Evolutionary conservation across 768 basidiomycete species (phyloP).

Genomic region (Tulasnella sp.): DNA sequence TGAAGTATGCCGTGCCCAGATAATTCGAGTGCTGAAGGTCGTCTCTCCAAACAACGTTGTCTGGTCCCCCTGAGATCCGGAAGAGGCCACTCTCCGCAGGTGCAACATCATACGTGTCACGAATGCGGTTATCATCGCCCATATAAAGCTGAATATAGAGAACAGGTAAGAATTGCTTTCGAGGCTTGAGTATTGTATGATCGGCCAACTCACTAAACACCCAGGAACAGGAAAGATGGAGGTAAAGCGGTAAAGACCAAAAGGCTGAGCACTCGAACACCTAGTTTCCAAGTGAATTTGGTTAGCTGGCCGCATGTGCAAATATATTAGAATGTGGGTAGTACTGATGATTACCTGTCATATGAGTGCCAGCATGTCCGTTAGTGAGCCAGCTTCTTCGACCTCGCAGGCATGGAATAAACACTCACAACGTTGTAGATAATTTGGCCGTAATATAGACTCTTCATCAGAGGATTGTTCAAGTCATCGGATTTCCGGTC

Average conservation of each 20-base stretch:
- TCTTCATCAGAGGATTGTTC: not conserved
- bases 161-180: not conserved
- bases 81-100: not conserved
- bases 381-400: not conserved
- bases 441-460: not conserved
- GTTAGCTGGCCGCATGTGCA: not conserved
- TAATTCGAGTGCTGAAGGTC: not conserved
- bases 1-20: not conserved
- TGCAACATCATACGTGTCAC: not conserved
- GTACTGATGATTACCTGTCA: not conserved
- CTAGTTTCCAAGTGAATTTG: not conserved
- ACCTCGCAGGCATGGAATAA: too few relatives aligned
- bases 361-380: not conserved
- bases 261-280: not conserved
- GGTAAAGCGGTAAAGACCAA: not conserved
- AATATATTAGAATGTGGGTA: not conserved
- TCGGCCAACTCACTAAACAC: not conserved
- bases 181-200: not conserved
- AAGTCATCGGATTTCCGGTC: not conserved
- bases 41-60: not conserved
- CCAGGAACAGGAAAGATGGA: not conserved
- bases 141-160: not conserved
- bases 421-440: not conserved
- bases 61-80: not conserved
- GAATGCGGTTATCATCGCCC: not conserved